Conservation (phyloP, 2,329 filamentous ascomycete genomes). For the Sporothrix curviconia region DNA sequence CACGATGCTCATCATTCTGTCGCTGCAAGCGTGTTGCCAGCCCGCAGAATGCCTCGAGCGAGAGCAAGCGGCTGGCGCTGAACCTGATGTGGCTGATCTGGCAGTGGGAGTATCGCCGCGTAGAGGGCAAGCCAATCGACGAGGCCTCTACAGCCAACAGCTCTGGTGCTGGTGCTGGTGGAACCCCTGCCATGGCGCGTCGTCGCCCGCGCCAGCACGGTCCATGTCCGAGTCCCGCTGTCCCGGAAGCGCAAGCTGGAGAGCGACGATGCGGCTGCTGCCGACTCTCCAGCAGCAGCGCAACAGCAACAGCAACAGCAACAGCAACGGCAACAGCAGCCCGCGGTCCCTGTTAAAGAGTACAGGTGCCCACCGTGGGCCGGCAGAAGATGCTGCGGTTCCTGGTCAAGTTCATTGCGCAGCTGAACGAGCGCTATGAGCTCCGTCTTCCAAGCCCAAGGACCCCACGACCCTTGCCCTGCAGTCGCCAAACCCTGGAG, state of each 20-base stretch:
- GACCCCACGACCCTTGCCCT: slow-evolving; percentile 42
- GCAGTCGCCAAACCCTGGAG: slow-evolving; percentile 50
- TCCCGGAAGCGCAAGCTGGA: slow-evolving; percentile 72
- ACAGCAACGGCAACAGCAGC: slow-evolving; percentile 26
- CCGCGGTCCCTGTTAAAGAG: slow-evolving; percentile 47
- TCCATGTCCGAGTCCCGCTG: slow-evolving; percentile 63
- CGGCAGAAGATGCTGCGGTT: slow-evolving; percentile 87
- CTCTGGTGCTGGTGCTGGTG: neutral
- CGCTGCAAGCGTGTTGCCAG: slow-evolving; percentile 80
- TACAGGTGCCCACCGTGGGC: slow-evolving; percentile 61
- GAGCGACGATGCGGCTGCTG: slow-evolving; percentile 29
- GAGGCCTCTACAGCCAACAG: slow-evolving; percentile 1
- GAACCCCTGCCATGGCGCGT: neutral
- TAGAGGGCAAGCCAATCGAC: slow-evolving; percentile 48
- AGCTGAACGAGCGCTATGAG: slow-evolving; percentile 77
- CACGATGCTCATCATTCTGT: slow-evolving; percentile 78
- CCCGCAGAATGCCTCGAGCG: slow-evolving; percentile 76
- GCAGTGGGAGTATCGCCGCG: slow-evolving; percentile 82
- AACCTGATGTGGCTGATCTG: slow-evolving; percentile 88
- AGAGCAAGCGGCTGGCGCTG: slow-evolving; percentile 84
- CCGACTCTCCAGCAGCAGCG: too few relatives aligned
- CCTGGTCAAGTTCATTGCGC: slow-evolving; percentile 88
- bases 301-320: too few relatives aligned
- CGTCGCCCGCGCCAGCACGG: slow-evolving; percentile 25
- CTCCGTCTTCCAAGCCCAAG: slow-evolving; percentile 64